Conservation (phyloP, 805 yeast species). For the Saccharomyces eubayanus region DNA sequence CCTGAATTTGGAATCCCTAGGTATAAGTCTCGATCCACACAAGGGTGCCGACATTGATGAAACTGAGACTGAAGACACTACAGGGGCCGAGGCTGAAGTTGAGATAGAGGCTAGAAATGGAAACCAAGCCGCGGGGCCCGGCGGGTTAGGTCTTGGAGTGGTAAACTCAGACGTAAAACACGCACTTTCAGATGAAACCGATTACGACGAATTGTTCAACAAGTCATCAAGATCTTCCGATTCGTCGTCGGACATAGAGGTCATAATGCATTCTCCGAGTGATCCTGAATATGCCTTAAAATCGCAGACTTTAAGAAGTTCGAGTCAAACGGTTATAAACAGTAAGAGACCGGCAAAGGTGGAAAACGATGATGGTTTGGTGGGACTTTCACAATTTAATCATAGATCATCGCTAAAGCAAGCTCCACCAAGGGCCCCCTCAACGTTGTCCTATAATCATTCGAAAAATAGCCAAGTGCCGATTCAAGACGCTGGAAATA, state of each 20-base stretch:
- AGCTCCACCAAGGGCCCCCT: constrained; percentile 22
- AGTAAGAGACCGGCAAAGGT: neutral
- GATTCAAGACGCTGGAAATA: constrained; percentile 2
- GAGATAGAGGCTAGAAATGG: neutral
- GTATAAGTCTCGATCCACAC: constrained; percentile 5
- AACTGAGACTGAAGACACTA: neutral
- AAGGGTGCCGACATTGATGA: neutral
- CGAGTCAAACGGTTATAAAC: constrained; percentile 3
- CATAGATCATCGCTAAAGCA: constrained; percentile 10
- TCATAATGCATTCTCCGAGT: constrained; percentile 13
- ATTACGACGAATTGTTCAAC: neutral
- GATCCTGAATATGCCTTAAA: neutral
- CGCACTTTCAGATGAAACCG: neutral
- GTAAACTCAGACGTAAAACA: neutral
- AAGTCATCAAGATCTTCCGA: neutral
- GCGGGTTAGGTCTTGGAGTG: neutral
- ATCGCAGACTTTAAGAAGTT: constrained; percentile 2
- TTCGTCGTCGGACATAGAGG: constrained; percentile 10
- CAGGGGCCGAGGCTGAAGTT: neutral
- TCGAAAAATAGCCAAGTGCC: constrained; percentile 4
- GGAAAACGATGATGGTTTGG: neutral
- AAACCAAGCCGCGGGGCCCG: neutral
- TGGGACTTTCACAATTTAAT: neutral
- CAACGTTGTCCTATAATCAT: constrained; percentile 18
- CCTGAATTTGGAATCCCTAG: constrained; percentile 12